Conservation (phyloP, 768 basidiomycete genomes). For the Scleroderma citrinum region DNA sequence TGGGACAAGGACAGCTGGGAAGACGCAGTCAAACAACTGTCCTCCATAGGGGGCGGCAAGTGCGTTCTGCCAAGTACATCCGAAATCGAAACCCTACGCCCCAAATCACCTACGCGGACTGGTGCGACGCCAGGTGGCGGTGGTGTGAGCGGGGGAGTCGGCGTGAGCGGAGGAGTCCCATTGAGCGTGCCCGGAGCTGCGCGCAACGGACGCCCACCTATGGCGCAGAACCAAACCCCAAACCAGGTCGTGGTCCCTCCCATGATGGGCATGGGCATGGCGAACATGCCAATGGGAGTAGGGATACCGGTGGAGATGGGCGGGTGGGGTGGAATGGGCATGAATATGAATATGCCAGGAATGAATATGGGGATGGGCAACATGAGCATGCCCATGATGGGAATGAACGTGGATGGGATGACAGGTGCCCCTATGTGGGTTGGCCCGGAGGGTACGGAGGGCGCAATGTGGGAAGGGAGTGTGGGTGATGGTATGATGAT, state of each 20-base stretch:
- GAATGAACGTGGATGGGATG: constrained; percentile 35
- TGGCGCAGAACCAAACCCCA: constrained; percentile 13
- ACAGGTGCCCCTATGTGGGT: constrained; percentile 29
- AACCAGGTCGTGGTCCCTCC: constrained; percentile 26
- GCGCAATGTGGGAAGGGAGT: constrained; percentile 33
- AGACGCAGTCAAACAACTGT: constrained; percentile 47
- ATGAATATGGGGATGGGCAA: constrained; percentile 36
- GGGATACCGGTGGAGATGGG: constrained; percentile 30
- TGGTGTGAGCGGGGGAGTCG: constrained; percentile 18
- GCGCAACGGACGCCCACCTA: constrained; percentile 12
- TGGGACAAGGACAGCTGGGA: constrained; percentile 70
- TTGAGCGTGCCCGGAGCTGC: constrained; percentile 7
- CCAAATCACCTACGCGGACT: constrained; percentile 71
- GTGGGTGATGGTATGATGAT: constrained; percentile 42
- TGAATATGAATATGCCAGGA: constrained; percentile 35
- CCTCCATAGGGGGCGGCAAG: constrained; percentile 42
- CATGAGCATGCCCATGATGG: constrained; percentile 36
- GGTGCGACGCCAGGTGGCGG: constrained; percentile 23
- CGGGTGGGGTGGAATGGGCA: constrained; percentile 31
- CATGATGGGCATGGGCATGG: constrained; percentile 28
- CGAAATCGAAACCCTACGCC: constrained; percentile 80
- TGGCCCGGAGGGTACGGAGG: constrained; percentile 26
- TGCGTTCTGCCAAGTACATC: constrained; percentile 64
- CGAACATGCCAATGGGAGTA: constrained; percentile 34
- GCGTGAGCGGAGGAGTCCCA: constrained; percentile 5